Evolutionary conservation across 2,329 filamentous ascomycete species (phyloP).

Genomic region (Alternaria tenuissima): DNA sequence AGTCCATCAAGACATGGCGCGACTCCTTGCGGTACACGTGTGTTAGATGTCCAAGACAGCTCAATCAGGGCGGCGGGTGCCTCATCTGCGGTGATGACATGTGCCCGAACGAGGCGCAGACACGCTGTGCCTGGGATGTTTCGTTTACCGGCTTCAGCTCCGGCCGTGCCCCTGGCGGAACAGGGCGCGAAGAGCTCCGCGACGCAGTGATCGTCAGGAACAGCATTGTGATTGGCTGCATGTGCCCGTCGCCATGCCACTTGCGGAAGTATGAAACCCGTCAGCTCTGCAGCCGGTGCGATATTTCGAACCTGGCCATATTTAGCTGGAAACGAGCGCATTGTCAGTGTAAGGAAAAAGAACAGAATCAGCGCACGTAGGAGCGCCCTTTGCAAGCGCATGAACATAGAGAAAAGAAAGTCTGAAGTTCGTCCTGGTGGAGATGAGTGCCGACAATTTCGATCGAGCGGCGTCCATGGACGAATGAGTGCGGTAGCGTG

Average conservation of each 20-base stretch:
- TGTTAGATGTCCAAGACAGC: conserved; percentile 4
- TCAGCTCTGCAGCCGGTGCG: conserved; percentile 21
- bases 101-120: conserved; percentile 25
- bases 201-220: conserved; percentile 42
- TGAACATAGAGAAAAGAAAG: conserved; percentile 10
- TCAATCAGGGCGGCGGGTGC: conserved; percentile 10
- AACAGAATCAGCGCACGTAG: background rate
- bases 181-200: conserved; percentile 26
- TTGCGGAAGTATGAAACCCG: conserved; percentile 41
- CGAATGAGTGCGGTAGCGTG: conserved; percentile 4
- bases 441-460: conserved; percentile 7
- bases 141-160: conserved; percentile 31
- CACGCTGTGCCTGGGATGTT: conserved; percentile 22
- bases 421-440: conserved; percentile 4
- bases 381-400: conserved; percentile 3
- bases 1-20: conserved; percentile 4
- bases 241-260: conserved; percentile 22
- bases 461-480: background rate
- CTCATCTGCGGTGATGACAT: conserved; percentile 16
- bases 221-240: conserved; percentile 32
- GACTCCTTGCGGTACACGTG: conserved; percentile 26
- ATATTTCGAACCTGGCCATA: conserved; percentile 24
- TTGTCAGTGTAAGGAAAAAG: conserved; percentile 12
- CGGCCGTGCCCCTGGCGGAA: conserved; percentile 28
- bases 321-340: conserved; percentile 25